Evolutionary conservation across 176 grass and related monocot genomes (phyloP).

Genomic region (Bolboschoenus planiculmis): DNA sequence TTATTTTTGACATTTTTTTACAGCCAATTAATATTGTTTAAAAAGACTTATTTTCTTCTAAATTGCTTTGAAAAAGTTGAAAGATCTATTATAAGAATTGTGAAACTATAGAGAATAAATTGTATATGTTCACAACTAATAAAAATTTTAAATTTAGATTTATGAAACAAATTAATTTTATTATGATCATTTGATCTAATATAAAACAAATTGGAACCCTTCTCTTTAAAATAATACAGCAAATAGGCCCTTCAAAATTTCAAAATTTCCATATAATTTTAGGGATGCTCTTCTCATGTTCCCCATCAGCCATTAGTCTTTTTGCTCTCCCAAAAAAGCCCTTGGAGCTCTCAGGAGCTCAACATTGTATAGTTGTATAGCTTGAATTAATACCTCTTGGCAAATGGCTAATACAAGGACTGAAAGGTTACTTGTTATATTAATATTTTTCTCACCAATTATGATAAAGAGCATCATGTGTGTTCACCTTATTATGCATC

Average conservation of each 20-base stretch:
- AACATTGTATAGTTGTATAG: neutral
- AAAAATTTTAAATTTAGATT: no score
- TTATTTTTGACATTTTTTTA: no score
- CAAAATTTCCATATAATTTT: neutral
- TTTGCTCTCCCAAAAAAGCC: neutral
- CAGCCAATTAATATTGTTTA: no score
- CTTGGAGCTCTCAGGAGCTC: slow-evolving; percentile 9
- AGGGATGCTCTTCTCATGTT: neutral
- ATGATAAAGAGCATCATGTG: neutral
- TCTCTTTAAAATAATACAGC: neutral
- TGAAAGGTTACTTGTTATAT: neutral
- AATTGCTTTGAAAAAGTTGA: no score
- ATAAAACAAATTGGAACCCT: no score
- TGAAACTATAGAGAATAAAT: no score
- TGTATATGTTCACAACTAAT: no score
- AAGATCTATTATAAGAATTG: no score
- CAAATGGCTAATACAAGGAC: neutral
- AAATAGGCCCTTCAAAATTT: neutral
- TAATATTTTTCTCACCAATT: neutral
- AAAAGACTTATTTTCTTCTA: no score
- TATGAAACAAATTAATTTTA: no score
- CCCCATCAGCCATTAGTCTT: neutral
- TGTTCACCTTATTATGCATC: neutral
- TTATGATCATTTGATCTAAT: no score
- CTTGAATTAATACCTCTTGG: neutral